Percentiles rank a stretch among this genome's conserved stretches.
Evolutionary conservation across 108 stramenopile genomes (phyloP).

Genomic region (Fistulifera pelliculosa): DNA sequence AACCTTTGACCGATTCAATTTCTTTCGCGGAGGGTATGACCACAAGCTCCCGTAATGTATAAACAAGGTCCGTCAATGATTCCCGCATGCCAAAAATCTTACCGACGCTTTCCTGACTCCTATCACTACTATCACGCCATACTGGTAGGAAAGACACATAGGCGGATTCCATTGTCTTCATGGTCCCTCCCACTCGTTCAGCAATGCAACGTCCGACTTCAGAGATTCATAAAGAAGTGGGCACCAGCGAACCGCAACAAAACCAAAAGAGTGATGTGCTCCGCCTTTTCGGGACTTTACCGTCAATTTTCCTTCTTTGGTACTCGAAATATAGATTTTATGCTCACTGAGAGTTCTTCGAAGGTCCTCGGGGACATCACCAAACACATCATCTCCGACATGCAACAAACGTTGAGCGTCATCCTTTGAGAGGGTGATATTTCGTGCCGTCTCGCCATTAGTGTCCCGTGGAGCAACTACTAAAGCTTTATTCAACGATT

Average conservation of each 20-base stretch:
- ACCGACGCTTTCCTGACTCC: not conserved
- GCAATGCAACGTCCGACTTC: constrained; percentile 36
- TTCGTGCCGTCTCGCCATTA: constrained; percentile 9
- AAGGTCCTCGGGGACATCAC: constrained; percentile 49
- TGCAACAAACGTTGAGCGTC: constrained; percentile 27
- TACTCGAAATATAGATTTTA: constrained; percentile 39
- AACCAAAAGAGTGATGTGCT: constrained; percentile 48
- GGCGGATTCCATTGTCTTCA: constrained; percentile 9
- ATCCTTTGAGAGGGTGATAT: constrained; percentile 8
- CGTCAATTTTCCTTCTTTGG: constrained; percentile 29
- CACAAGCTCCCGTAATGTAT: no score
- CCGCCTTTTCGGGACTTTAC: constrained; percentile 50
- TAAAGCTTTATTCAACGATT: constrained; percentile 14
- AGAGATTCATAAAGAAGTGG: constrained; percentile 56
- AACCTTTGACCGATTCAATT: no score
- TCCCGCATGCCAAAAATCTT: not conserved
- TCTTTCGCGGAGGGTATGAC: no score
- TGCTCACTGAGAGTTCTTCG: constrained; percentile 34
- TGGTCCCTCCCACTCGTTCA: constrained; percentile 28
- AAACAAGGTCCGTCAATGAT: not conserved
- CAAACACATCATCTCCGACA: constrained; percentile 38
- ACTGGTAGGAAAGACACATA: constrained; percentile 10
- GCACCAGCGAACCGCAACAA: constrained; percentile 54
- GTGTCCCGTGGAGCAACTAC: constrained; percentile 21
- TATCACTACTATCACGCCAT: not conserved